These are phyloP conservation scores for Picochlorum sp. DNA, from an alignment of 139 green algal species.

Conservation along the genomic window DNA sequence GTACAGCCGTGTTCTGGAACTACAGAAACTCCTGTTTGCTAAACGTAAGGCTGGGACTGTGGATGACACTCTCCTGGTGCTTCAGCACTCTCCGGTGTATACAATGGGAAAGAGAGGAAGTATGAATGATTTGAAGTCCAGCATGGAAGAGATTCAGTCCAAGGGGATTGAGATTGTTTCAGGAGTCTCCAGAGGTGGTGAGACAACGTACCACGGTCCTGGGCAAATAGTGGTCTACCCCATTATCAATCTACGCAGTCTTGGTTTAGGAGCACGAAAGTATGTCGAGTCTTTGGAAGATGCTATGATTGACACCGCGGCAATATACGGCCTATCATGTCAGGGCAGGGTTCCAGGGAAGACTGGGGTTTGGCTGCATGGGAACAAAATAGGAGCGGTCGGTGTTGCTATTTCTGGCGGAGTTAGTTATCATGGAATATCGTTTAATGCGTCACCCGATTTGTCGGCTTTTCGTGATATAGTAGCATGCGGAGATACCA, in stretches of 20 bases:
- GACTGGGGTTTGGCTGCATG: constrained; percentile 83
- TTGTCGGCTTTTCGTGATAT: constrained; percentile 69
- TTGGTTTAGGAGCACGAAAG: constrained; percentile 55
- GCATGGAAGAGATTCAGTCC: background rate
- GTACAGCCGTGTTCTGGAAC: constrained; percentile 18
- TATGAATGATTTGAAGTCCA: constrained; percentile 39
- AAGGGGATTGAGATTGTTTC: constrained; percentile 10
- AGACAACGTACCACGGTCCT: constrained; percentile 86
- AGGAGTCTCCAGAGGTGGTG: constrained; percentile 50
- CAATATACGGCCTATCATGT: constrained; percentile 38
- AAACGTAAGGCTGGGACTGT: constrained; percentile 17
- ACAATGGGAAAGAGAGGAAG: constrained; percentile 80
- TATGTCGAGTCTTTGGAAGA: constrained; percentile 92
- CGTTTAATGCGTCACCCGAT: constrained; percentile 77
- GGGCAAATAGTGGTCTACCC: constrained; percentile 91
- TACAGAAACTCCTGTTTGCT: constrained; percentile 35
- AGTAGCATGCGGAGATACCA: constrained; percentile 61
- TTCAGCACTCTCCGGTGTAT: constrained; percentile 70
- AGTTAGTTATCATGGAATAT: constrained; percentile 80
- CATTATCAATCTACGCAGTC: constrained; percentile 59
- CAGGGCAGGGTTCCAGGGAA: constrained; percentile 36
- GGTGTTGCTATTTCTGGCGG: constrained; percentile 81
- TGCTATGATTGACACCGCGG: constrained; percentile 48
- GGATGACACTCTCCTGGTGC: constrained; percentile 46
- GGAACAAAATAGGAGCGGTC: constrained; percentile 83